These are phyloP conservation scores for Candida pseudocylindracea DNA, from an alignment of 1,139 yeast species.

Conservation along the genomic window DNA sequence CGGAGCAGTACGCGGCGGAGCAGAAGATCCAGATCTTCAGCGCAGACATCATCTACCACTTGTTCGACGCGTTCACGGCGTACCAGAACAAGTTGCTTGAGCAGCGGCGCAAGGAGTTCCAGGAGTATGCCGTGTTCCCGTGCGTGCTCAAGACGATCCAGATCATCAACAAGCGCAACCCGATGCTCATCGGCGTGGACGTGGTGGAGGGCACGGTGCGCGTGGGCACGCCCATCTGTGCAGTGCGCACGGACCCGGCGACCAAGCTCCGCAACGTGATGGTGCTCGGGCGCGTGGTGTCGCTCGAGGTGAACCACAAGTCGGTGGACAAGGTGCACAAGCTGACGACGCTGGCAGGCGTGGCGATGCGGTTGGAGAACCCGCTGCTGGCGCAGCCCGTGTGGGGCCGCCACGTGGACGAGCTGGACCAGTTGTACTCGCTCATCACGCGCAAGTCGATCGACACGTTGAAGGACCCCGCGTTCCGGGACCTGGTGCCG, in stretches of 20 bases:
- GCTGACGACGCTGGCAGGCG: slow-evolving; percentile 96
- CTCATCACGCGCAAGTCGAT: slow-evolving; percentile 73
- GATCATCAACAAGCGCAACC: slow-evolving; percentile 95
- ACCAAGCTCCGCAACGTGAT: slow-evolving; percentile 57
- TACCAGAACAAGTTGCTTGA: slow-evolving; percentile 79
- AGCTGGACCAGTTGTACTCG: slow-evolving; percentile 73
- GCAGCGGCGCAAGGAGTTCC: slow-evolving; percentile 72
- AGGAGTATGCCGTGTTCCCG: slow-evolving; percentile 84
- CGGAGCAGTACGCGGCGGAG: slow-evolving; percentile 92
- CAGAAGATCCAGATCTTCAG: slow-evolving; percentile 80
- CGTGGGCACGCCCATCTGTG: slow-evolving; percentile 89
- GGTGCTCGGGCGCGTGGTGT: slow-evolving; percentile 65
- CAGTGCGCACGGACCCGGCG: slow-evolving; percentile 72
- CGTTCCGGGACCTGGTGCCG: slow-evolving; percentile 83
- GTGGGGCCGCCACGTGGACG: slow-evolving; percentile 99
- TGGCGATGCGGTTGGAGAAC: slow-evolving; percentile 90
- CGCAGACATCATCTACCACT: slow-evolving; percentile 90
- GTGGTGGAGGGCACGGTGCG: slow-evolving; percentile 79
- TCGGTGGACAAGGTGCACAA: slow-evolving; percentile 60
- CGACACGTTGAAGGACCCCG: slow-evolving; percentile 95
- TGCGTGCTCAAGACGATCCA: slow-evolving; percentile 87
- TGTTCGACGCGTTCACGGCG: slow-evolving; percentile 86
- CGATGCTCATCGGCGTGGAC: slow-evolving; percentile 98
- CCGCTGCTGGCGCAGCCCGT: slow-evolving; percentile 86
- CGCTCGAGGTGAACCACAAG: slow-evolving; percentile 89